These are phyloP conservation scores for Endothia cerciana DNA, from an alignment of 2,329 filamentous ascomycete species.

Conservation along the genomic window DNA sequence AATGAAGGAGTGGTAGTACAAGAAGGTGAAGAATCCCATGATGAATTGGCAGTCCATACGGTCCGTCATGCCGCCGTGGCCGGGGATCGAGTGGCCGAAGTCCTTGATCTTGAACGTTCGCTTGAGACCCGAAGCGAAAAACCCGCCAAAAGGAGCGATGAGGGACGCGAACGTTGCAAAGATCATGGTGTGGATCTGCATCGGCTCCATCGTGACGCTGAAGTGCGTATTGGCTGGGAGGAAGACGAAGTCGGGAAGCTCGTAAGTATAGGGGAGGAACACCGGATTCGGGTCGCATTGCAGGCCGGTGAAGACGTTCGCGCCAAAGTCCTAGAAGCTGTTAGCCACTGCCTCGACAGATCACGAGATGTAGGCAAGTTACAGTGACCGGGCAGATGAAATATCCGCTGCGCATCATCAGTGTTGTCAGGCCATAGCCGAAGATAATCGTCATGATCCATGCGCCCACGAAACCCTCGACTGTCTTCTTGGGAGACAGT, in stretches of 20 bases:
- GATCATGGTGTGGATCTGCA: constrained; percentile 90
- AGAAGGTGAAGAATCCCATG: constrained; percentile 98
- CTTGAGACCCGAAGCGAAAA: constrained; percentile 97
- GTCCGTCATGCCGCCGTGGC: constrained; percentile 97
- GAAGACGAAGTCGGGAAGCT: constrained; percentile 73
- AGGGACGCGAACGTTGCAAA: constrained; percentile 94
- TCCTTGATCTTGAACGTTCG: constrained; percentile 99
- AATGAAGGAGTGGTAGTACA: constrained; percentile 99
- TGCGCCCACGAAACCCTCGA: constrained; percentile 94
- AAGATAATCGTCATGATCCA: constrained; percentile 95
- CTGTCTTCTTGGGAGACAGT: constrained; percentile 97
- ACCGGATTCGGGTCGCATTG: constrained; percentile 90
- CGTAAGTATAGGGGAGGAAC: constrained; percentile 78
- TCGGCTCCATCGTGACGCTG: constrained; percentile 78
- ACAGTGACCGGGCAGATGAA: constrained; percentile 97
- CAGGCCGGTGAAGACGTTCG: constrained; percentile 89
- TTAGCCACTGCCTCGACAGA: neutral
- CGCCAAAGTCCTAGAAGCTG: constrained; percentile 72
- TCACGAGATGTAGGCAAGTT: constrained; percentile 36
- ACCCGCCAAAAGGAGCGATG: constrained; percentile 95
- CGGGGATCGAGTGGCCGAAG: constrained; percentile 97
- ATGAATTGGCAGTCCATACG: constrained; percentile 99
- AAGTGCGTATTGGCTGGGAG: constrained; percentile 60
- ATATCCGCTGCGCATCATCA: constrained; percentile 90
- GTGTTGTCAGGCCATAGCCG: constrained; percentile 77